Evolutionary conservation across 2,329 filamentous ascomycete genomes (phyloP), one percentile per base, ranked within the genome.

Genomic region (Lachnellula cervina): DNA sequence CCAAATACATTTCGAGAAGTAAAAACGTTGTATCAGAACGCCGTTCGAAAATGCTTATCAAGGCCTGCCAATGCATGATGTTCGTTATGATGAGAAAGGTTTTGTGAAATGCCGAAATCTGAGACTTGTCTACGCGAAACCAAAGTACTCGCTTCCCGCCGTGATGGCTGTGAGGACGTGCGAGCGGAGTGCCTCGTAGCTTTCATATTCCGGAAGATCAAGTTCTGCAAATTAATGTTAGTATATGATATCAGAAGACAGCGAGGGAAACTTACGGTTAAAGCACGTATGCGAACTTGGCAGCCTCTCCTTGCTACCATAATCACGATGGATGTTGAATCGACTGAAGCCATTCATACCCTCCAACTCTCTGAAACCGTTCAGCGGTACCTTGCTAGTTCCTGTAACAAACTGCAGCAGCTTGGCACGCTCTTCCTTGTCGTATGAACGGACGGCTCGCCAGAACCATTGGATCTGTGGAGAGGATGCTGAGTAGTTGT

Each of bases 401-500:
- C 94, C 94, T 1, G 95, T 99, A 63, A 99, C 94, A 71, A 99
- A 99, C 69, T 99, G 94, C 45, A 99, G 81, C 60, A 99, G 78
- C 74, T 99, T 99, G 66, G 94, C 94, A 58, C 90, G 89, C 75
- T 99, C 95, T 76, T 99, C 95, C 76, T 97, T 97, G 77, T 97
- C 95, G 69, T 97, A 99, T 4, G 92, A 96, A 66, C 94, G 87
- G 44, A 99, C 85, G 25, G 94, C 94, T 68, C 95, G 88, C 94
- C 94, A 99, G 83, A 99, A 99, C 94, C 94, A 99, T 72, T 97
- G 92, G 57, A 99, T 96, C 71, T 99, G 95, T 45, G 90, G 89
- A 3, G 94, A 97, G 0, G 92, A 93, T 34, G 90, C 87, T 4
- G 84, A 90, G 76, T 99, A 99, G 73, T 97, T 97, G 74, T 97